Evolutionary conservation across 2,329 filamentous ascomycete genomes (phyloP), one percentile per base, ranked within the genome.

Genomic region (Xylaria hypoxylon): DNA sequence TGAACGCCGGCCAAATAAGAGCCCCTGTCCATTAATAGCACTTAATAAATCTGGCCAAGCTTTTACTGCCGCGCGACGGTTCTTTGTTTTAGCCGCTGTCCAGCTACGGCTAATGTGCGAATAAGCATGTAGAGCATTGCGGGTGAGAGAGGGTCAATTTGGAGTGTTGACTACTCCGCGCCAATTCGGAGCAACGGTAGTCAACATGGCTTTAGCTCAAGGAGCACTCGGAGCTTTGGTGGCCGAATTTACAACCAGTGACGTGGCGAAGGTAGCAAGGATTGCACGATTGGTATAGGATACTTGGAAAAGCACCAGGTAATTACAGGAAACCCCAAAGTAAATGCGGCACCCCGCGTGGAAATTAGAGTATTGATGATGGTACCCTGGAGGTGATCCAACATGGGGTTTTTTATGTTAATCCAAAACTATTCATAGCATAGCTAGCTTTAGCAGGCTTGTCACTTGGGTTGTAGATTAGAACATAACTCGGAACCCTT

Each of bases 21-120:
- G 11, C 11, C 40, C 51, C 58, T 33, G 62, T 61, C 42, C 55
- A 51, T 62, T 56, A 53, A 62, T 58, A 58, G 28, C 13, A 17
- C 3, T 15, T 26, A 28, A 2, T 26, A 38, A 24, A 42, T 28
- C 33, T 63, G 33, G 67, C 59, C 67, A 66, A 68, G 64, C n/a
- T 52, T 59, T 40, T 19, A 60, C 13, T 68, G 57, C 60, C 67
- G 63, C 64, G 45, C 58, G 58, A 44, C 47, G 59, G 59, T 55
- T 60, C 55, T 66, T 59, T 31, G 53, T 68, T 68, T 68, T 68
- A 68, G 66, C 66, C 66, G 66, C 26, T 28, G 63, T 48, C 17
- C 26, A 66, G 59, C 59, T 60, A 47, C 66, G 66, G 66, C 66
- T 68, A 68, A 68, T 68, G 35, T 68, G 62, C 40, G 55, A 50